These are phyloP conservation scores for Paramecium pentaurelia DNA, from an alignment of 73 alveolate species.

Conservation along the genomic window DNA sequence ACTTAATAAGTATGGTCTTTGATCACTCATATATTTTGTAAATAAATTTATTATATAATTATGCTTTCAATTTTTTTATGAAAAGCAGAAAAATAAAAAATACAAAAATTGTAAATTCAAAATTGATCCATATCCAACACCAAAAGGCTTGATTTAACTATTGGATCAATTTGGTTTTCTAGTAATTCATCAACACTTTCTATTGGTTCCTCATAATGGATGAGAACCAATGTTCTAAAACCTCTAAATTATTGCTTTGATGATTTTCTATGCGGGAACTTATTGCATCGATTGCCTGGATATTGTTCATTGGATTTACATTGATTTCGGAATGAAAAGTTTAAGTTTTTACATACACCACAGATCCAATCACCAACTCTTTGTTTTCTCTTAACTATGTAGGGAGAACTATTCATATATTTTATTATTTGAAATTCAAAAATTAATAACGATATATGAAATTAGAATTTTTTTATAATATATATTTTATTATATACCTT, in stretches of 20 bases:
- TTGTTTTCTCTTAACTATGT: slow-evolving; percentile 60
- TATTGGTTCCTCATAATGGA: slow-evolving; percentile 7
- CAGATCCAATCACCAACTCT: slow-evolving; percentile 96
- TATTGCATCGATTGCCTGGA: slow-evolving; percentile 15
- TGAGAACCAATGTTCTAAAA: neutral
- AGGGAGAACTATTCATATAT: slow-evolving; percentile 24
- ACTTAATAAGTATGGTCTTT: neutral
- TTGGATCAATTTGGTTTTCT: slow-evolving; percentile 15
- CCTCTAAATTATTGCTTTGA: neutral
- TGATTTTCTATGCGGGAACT: neutral
- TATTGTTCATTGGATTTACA: slow-evolving; percentile 79
- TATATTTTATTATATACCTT: neutral
- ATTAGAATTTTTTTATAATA: neutral
- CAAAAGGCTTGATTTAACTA: neutral
- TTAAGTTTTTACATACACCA: slow-evolving; percentile 76
- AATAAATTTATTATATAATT: neutral
- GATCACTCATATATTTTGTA: neutral
- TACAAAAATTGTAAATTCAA: neutral
- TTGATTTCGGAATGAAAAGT: slow-evolving; percentile 82
- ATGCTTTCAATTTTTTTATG: neutral
- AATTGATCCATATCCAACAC: neutral
- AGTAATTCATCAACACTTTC: neutral
- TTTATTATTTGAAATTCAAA: neutral
- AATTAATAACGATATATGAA: neutral
- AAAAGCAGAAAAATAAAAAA: neutral